Base-by-base conservation (phyloP, 2,329 filamentous ascomycete species). In the Fusarium praegraminearum region DNA sequence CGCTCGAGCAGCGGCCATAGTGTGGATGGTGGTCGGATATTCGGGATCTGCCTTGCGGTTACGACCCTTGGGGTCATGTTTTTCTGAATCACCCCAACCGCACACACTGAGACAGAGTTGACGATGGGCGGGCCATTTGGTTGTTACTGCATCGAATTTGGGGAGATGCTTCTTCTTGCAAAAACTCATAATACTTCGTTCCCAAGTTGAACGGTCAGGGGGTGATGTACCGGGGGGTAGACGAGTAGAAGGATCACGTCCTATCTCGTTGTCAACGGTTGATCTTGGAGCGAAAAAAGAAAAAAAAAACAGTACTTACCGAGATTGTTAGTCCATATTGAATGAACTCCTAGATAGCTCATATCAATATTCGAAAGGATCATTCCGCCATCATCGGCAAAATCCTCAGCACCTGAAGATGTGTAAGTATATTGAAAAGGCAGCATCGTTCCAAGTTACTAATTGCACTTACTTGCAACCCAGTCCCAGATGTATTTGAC, bases 401-500 rank as follows among this genome's bases (percentile, higher is more conserved):
- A 88, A 28, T 86, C 83, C 70, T 92, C 89, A 2, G 89, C 89
- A 64, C 87, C 89, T 87, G 66, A 41, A 35, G 46, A 49, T 46
- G 50, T 20, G 62, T 78, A 43, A 78, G 73, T 57, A 40, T 20
- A 30, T 22, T n/a, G 22, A 24, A 15, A 38, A 7, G 7, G 26
- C 4, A n/a, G 15, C 11, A 4, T 20, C 46, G 28, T 38, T 15
- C 11, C 24, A 33, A 16, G 30, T 33, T 15, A 22, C 15, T 32
- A 16, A 38, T 12, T 13, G n/a, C 15, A 84, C 82, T 75, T 75
- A 89, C 91, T 88, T 62, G 87, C 84, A 49, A 94, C 84, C 84
- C 92, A 93, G 47, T 89, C 87, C 93, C 93, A 97, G n/a, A 92
- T 82, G 58, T 92, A 90, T 60, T 89, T 86, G n/a, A 95, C 82